These are phyloP conservation scores for Magnolia changhungtana DNA, from an alignment of 164 flowering plant genomes.

Conservation along the genomic window DNA sequence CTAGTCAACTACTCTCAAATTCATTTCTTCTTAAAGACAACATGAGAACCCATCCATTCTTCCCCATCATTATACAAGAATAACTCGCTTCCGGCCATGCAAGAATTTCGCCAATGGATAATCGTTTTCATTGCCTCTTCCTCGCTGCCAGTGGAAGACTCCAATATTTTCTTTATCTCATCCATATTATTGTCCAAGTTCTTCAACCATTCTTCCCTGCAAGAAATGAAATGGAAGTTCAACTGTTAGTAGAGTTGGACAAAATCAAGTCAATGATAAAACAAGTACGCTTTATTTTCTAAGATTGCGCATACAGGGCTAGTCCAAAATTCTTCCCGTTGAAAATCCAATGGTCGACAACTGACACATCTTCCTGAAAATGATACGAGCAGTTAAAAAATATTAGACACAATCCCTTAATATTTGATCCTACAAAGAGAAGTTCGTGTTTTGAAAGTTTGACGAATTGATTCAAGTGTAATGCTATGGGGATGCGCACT, in stretches of 20 bases:
- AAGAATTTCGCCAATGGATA: conserved; percentile 17
- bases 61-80: conserved; percentile 12
- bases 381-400: background rate
- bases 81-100: conserved; percentile 6
- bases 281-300: too few relatives aligned
- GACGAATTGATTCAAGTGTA: background rate
- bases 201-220: conserved; percentile 22
- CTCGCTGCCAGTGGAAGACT: background rate
- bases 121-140: conserved; percentile 12
- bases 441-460: background rate
- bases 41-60: conserved; percentile 18
- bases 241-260: too few relatives aligned
- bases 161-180: background rate
- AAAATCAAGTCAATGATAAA: too few relatives aligned
- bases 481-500: too few relatives aligned
- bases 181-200: conserved; percentile 7
- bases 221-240: background rate
- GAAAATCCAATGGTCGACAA: conserved; percentile 20
- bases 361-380: conserved; percentile 24
- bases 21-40: conserved; percentile 22
- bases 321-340: conserved; percentile 21
- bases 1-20: background rate
- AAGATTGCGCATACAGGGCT: conserved; percentile 5
- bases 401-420: background rate
- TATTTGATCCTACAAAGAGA: background rate